Evolutionary conservation across 2,329 filamentous ascomycete species (phyloP).

Genomic region (Epichloe elymi): DNA sequence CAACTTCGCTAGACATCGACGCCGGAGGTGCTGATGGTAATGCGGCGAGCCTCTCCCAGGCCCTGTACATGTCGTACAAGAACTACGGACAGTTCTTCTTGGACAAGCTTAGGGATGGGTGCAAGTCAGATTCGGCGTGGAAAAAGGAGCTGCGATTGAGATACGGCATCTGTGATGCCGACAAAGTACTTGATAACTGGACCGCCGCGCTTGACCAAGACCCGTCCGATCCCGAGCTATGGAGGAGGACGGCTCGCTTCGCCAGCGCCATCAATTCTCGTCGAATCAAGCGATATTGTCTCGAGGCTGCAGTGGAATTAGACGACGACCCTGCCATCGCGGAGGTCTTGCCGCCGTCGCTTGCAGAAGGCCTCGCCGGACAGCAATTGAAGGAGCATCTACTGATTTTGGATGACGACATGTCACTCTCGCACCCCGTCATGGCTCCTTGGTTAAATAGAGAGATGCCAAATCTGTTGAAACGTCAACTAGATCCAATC

Average conservation of each 20-base stretch:
- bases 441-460: constrained; percentile 44
- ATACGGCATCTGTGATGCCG: constrained; percentile 22
- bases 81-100: constrained; percentile 87
- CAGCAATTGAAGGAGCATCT: constrained; percentile 47
- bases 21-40: constrained; percentile 57
- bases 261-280: constrained; percentile 43
- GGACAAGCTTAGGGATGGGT: constrained; percentile 38
- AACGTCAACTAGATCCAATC: constrained; percentile 46
- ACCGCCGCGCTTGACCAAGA: constrained; percentile 48
- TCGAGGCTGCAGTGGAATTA: constrained; percentile 53
- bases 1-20: constrained; percentile 38
- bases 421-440: constrained; percentile 45
- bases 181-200: constrained; percentile 42
- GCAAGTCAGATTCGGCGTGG: constrained; percentile 39
- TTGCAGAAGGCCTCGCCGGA: constrained; percentile 50
- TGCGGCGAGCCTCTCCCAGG: constrained; percentile 73
- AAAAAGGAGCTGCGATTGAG: constrained; percentile 13
- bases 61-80: constrained; percentile 87
- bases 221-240: constrained; percentile 53
- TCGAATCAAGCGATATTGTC: constrained; percentile 45
- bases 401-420: constrained; percentile 37
- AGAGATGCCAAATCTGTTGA: constrained; percentile 36
- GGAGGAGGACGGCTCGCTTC: constrained; percentile 46
- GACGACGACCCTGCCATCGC: constrained; percentile 52
- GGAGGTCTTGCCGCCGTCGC: constrained; percentile 48